Percentiles rank a stretch among this genome's conserved stretches.
Evolutionary conservation across 208 protist genomes (phyloP).

Genomic region (Trypanosoma platydactyli): DNA sequence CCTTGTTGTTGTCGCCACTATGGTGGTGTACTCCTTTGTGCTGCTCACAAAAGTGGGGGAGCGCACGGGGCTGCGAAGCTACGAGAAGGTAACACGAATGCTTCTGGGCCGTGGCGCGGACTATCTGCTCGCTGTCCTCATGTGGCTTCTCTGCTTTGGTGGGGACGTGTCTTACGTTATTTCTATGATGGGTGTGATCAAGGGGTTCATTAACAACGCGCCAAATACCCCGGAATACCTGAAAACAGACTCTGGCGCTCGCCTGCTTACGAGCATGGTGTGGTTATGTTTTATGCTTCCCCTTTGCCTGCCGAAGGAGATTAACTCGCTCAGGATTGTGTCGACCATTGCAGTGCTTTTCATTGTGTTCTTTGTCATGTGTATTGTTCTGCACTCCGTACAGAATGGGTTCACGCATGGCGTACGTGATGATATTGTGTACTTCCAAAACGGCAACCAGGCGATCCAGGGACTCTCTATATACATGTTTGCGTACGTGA

Average conservation of each 20-base stretch:
- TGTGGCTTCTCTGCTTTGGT: constrained; percentile 64
- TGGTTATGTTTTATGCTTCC: constrained; percentile 78
- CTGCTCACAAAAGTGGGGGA: constrained; percentile 48
- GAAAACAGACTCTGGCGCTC: constrained; percentile 30
- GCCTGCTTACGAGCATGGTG: constrained; percentile 48
- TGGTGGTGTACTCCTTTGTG: constrained; percentile 62
- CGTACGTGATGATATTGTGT: constrained; percentile 34
- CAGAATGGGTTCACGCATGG: constrained; percentile 31
- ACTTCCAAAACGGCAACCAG: constrained; percentile 49
- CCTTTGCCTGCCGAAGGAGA: constrained; percentile 72
- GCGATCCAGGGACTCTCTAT: constrained; percentile 58
- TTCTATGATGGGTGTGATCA: constrained; percentile 48
- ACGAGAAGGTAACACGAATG: constrained; percentile 46
- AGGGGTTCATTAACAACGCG: constrained; percentile 33
- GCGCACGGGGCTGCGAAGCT: constrained; percentile 48
- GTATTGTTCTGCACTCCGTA: constrained; percentile 54
- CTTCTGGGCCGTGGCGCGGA: constrained; percentile 44
- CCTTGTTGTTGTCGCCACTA: constrained; percentile 34
- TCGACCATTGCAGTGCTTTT: constrained; percentile 58
- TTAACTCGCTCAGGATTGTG: constrained; percentile 80
- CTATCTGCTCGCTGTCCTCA: constrained; percentile 49
- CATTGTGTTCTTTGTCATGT: constrained; percentile 77
- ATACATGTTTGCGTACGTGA: constrained; percentile 73
- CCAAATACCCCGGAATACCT: constrained; percentile 38
- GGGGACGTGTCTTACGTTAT: constrained; percentile 60